Conservation (phyloP, 2,329 filamentous ascomycete species). For the Coniochaeta sp. region DNA sequence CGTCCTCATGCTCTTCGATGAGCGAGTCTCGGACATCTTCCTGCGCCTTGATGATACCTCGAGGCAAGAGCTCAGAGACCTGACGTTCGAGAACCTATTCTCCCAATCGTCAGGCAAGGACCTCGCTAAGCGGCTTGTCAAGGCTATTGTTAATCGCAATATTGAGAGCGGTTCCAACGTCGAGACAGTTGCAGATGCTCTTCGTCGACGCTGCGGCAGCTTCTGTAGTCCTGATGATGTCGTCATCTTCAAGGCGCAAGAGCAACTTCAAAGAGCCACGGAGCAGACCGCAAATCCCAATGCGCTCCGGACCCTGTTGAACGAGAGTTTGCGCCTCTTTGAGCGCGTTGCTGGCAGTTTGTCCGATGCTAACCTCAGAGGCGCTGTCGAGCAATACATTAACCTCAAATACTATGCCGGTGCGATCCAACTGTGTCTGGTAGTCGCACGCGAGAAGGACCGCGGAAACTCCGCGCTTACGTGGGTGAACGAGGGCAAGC, state of each 20-base stretch:
- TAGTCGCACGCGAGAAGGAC: conserved; percentile 77
- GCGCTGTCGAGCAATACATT: conserved; percentile 73
- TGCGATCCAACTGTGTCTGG: conserved; percentile 79
- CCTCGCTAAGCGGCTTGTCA: conserved; percentile 88
- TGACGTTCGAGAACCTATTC: conserved; percentile 88
- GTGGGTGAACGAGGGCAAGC: conserved; percentile 82
- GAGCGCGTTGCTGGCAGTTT: conserved; percentile 80
- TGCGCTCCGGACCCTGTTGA: conserved; percentile 68
- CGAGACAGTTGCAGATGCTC: conserved; percentile 92
- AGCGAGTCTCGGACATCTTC: conserved; percentile 84
- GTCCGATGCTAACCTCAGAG: conserved; percentile 70
- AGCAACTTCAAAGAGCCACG: conserved; percentile 81
- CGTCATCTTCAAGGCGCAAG: conserved; percentile 96
- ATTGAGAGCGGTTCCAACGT: conserved; percentile 96
- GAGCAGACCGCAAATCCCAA: conserved; percentile 72
- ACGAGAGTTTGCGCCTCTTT: conserved; percentile 84
- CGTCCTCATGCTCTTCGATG: conserved; percentile 88
- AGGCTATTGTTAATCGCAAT: conserved; percentile 95
- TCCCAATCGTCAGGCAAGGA: conserved; percentile 73
- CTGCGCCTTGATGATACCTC: conserved; percentile 63
- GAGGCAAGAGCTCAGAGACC: conserved; percentile 60
- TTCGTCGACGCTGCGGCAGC: conserved; percentile 85
- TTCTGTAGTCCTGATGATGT: conserved; percentile 98
- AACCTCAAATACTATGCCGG: conserved; percentile 85
- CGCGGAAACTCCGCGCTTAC: conserved; percentile 76